phyloP scores from a whole-genome alignment of 805 yeast species.

The Starmera pachycereana region DNA sequence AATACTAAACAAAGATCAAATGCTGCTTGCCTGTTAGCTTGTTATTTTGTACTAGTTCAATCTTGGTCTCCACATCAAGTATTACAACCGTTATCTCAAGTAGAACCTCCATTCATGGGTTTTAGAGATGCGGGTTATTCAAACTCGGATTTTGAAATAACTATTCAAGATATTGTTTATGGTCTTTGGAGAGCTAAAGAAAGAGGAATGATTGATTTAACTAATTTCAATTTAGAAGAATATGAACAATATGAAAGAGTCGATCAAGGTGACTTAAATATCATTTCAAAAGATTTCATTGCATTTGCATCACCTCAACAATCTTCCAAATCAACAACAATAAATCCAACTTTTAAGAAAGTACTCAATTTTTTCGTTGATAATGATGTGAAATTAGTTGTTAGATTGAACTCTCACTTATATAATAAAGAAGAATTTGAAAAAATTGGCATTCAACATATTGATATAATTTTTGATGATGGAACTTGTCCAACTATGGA shows the following conservation, averaged over 20 bases:
- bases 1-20: conserved; percentile 78
- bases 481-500: conserved; percentile 97
- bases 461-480: conserved; percentile 95
- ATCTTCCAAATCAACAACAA: conserved; percentile 27
- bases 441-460: conserved; percentile 72
- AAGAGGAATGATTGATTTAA: conserved; percentile 76
- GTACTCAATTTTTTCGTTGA: conserved; percentile 69
- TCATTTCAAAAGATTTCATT: conserved; percentile 83
- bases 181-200: conserved; percentile 98
- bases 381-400: conserved; percentile 78
- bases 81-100: conserved; percentile 85
- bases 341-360: conserved; percentile 70
- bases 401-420: conserved; percentile 83
- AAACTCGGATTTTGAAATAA: conserved; percentile 84
- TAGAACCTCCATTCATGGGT: conserved; percentile 87
- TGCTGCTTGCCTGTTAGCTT: conserved; percentile 88
- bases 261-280: conserved; percentile 94
- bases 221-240: conserved; percentile 81
- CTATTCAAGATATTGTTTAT: conserved; percentile 91
- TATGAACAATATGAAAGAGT: conserved; percentile 93
- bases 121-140: conserved; percentile 98
- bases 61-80: conserved; percentile 99
- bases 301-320: conserved; percentile 98
- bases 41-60: conserved; percentile 91
- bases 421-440: conserved; percentile 82